Evolutionary conservation across 2,329 filamentous ascomycete genomes (phyloP), one percentile per base, ranked within the genome.

Genomic region (Sphaerulina vaccinii): DNA sequence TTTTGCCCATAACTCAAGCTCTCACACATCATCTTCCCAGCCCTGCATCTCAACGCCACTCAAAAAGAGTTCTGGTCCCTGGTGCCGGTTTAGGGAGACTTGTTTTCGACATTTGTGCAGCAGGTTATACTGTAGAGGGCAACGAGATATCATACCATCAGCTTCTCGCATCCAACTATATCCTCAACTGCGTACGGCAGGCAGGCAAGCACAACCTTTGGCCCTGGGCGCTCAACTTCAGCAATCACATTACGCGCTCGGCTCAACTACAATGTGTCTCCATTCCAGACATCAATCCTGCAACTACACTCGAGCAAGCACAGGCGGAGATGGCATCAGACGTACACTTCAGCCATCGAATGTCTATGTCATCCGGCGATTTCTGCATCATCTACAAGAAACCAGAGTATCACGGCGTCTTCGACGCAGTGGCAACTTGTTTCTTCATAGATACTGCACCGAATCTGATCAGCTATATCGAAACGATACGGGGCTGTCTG

Each of bases 401-500:
- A 52, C 75, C 80, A 1, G 79, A 80, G 0, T 81, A 88, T 61
- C 70, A 73, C 7, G 78, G 78, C 0, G 64, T 70, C 0, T 97
- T 90, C 69, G 85, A 96, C 64, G 90, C 86, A 1, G 89, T 97
- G 1, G 84, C 88, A 0, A 89, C 87, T 2, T 88, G 96, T 9
- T 99, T 97, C 74, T 99, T 99, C 74, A 86, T 99, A 52, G 95
- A 99, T 69, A 99, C 93, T 1, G 93, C 93, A 2, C 91, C 92
- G 1, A 97, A 99, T 68, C 69, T 96, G 24, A 86, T 97, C 48
- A 82, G 87, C 2, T 99, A 99, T 67, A 82, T 99, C 27, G 85
- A 95, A 66, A 85, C 90, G 1, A 88, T 97, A 49, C 75, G 74
- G 36, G 81, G 87, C 65, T 95, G 91, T 64, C 79, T 99, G 43